These are phyloP conservation scores for Chytriomyces sp. DNA, from an alignment of 192 early-diverging fungal species.

Conservation along the genomic window DNA sequence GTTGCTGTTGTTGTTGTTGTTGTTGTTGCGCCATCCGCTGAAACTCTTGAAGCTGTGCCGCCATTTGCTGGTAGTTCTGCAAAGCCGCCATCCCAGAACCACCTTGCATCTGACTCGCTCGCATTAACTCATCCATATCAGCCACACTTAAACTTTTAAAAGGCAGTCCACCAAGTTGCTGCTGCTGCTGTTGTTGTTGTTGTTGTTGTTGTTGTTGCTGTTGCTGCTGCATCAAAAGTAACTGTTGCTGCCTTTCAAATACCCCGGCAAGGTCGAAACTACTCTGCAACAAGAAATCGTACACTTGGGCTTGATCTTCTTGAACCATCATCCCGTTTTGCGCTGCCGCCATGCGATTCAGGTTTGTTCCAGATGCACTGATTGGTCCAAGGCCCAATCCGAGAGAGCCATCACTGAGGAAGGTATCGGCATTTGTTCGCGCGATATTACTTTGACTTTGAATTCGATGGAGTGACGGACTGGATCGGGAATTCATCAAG, in stretches of 20 bases:
- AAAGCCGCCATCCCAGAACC: not conserved
- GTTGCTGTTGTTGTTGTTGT: too few species aligned
- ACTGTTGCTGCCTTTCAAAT: not conserved
- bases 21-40: not conserved
- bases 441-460: not conserved
- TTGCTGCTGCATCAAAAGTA: conserved; percentile 5
- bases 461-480: not conserved
- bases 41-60: not conserved
- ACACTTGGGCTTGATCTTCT: conserved; percentile 18
- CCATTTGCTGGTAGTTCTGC: not conserved
- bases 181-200: not conserved
- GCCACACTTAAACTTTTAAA: conserved; percentile 28
- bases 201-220: not conserved
- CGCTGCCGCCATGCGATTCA: not conserved
- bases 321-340: conserved; percentile 4
- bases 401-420: not conserved
- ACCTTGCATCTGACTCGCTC: conserved; percentile 7
- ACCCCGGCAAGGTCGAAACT: not conserved
- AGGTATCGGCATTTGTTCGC: not conserved
- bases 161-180: not conserved
- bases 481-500: not conserved
- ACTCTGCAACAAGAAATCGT: conserved; percentile 16
- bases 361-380: not conserved
- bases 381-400: not conserved
- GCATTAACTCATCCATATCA: conserved; percentile 7